Percentiles rank a stretch among this genome's conserved stretches.
Conservation (phyloP, 371 early-diverging fungal genomes). For the Mortierella sp. region DNA sequence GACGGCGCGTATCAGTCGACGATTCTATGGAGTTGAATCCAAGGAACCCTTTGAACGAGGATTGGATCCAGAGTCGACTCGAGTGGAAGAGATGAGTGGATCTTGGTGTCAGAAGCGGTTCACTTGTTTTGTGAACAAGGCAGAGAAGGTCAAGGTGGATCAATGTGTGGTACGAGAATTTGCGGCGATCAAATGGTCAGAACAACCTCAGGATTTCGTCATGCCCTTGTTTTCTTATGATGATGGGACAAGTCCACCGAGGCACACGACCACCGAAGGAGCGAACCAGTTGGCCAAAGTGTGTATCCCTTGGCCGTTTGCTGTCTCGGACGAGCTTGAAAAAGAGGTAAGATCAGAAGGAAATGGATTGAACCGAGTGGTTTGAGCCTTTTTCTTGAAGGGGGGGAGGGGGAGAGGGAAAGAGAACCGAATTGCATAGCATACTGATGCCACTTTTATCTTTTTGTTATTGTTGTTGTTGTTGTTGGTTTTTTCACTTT, state of each 20-base stretch:
- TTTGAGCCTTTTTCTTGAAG: not conserved
- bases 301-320: no score
- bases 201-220: not conserved
- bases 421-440: no score
- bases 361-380: not conserved
- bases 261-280: no score
- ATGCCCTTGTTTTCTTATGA: not conserved
- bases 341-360: not conserved
- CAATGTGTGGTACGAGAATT: not conserved
- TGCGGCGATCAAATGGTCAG: not conserved
- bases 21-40: constrained; percentile 68
- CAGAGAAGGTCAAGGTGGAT: not conserved
- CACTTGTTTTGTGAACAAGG: not conserved
- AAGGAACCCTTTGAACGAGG: constrained; percentile 63
- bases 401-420: no score
- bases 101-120: not conserved
- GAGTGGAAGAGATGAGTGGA: not conserved
- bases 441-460: no score
- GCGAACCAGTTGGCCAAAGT: no score
- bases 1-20: constrained; percentile 52
- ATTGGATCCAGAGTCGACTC: constrained; percentile 25
- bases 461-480: not conserved
- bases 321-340: no score
- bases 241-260: no score
- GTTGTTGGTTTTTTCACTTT: not conserved